Conservation (phyloP, 768 basidiomycete genomes). For the Tylopilus felleus region DNA sequence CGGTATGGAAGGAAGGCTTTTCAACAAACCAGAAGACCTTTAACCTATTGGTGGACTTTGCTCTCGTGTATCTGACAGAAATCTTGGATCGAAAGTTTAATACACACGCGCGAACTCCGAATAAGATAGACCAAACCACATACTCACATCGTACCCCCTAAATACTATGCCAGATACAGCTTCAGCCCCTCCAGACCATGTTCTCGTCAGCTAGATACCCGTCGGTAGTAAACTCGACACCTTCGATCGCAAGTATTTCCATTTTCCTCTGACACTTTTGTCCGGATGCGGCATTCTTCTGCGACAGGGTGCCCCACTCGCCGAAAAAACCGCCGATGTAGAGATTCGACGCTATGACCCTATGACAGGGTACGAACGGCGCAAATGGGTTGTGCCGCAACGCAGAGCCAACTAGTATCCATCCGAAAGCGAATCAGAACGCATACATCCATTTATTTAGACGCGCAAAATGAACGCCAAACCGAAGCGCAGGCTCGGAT, state of each 20-base stretch:
- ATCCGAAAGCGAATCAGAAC: not conserved
- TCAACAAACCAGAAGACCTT: slow-evolving; percentile 40
- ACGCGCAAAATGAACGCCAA: no score
- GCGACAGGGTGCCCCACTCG: slow-evolving; percentile 45
- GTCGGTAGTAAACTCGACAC: slow-evolving; percentile 45
- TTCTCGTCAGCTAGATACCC: slow-evolving; percentile 38
- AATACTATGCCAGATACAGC: not conserved
- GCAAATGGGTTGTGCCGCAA: slow-evolving; percentile 64
- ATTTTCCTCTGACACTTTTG: slow-evolving; percentile 46
- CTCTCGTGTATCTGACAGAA: not conserved
- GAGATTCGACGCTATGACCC: slow-evolving; percentile 58
- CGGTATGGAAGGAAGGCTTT: slow-evolving; percentile 66
- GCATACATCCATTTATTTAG: no score
- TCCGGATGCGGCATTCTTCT: slow-evolving; percentile 26
- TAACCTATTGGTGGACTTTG: not conserved
- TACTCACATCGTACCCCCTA: not conserved
- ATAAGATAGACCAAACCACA: not conserved
- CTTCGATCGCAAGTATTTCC: slow-evolving; percentile 49
- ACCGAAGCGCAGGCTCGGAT: not conserved
- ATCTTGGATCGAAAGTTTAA: not conserved
- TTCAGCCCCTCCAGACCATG: slow-evolving; percentile 15
- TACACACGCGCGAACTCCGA: no score
- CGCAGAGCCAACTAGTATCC: slow-evolving; percentile 53
- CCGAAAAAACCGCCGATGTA: slow-evolving; percentile 64
- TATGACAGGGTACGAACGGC: slow-evolving; percentile 67